Conservation (phyloP, 2,329 filamentous ascomycete genomes). For the Cladophialophora psammophila region DNA sequence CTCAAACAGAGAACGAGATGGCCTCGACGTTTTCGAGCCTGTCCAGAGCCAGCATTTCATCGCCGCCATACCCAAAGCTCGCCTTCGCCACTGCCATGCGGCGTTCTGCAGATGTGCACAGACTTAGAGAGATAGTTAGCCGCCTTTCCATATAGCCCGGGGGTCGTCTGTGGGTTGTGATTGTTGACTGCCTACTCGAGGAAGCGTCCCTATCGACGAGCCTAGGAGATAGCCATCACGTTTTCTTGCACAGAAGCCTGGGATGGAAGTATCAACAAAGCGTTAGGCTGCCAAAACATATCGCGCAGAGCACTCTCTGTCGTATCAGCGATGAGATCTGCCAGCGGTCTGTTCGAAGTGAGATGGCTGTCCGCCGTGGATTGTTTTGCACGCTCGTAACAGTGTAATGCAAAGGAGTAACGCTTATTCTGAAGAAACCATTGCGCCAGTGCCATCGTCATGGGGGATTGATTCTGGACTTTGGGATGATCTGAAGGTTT, state of each 20-base stretch:
- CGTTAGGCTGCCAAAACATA: neutral
- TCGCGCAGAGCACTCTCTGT: constrained; percentile 10
- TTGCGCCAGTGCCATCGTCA: constrained; percentile 15
- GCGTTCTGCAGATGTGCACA: neutral
- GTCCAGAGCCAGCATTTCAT: neutral
- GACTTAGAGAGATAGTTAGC: neutral
- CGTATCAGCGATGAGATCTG: constrained; percentile 20
- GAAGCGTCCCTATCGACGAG: neutral
- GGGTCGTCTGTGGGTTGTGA: neutral
- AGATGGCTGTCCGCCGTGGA: neutral
- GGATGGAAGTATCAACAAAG: constrained; percentile 13
- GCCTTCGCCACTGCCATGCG: neutral
- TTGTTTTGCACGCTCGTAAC: constrained; percentile 18
- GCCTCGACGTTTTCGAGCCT: neutral
- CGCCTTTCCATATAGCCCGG: neutral
- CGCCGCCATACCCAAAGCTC: neutral
- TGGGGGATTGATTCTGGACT: neutral
- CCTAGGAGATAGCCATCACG: constrained; percentile 2
- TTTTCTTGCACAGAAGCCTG: constrained; percentile 15
- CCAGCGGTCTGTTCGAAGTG: constrained; percentile 4
- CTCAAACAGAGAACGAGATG: neutral
- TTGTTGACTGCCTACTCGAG: neutral
- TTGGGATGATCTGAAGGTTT: neutral
- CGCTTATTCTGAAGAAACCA: constrained; percentile 30
- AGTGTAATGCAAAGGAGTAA: constrained; percentile 29